These are phyloP conservation scores for Cordyceps pruinosa DNA, from an alignment of 2,329 filamentous ascomycete species.

Conservation along the genomic window DNA sequence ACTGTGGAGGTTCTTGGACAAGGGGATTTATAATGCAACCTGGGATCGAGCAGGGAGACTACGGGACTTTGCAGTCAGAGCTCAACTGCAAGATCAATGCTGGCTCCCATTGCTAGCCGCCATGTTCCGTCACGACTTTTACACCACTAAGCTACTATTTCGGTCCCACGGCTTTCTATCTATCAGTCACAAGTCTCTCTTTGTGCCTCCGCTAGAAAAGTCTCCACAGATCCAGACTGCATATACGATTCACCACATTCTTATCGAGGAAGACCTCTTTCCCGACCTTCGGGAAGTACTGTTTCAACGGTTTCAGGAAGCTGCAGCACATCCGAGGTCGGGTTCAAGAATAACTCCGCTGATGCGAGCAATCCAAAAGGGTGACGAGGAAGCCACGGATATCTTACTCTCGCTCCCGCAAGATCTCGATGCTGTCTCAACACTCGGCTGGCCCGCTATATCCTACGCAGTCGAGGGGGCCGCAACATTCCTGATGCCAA, in stretches of 20 bases:
- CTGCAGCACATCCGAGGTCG: not conserved
- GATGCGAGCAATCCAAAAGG: not conserved
- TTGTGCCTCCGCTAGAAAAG: not conserved
- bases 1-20: not conserved
- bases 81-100: not conserved
- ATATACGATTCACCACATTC: not conserved
- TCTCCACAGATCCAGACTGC: not conserved
- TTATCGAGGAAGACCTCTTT: not conserved
- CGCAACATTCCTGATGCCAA: not conserved
- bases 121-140: not conserved
- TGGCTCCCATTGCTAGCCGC: not conserved
- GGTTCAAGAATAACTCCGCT: not conserved
- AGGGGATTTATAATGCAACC: not conserved
- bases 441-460: not conserved
- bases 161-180: not conserved
- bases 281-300: not conserved
- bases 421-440: not conserved
- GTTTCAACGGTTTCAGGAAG: not conserved
- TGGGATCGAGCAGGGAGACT: not conserved
- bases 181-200: not conserved
- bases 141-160: not conserved
- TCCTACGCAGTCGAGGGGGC: not conserved
- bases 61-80: not conserved
- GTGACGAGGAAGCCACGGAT: not conserved
- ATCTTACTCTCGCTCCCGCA: not conserved